Evolutionary conservation across 2,329 filamentous ascomycete species (phyloP), one percentile per base, ranked within the genome.

Genomic region (Colletotrichum coccodes): DNA sequence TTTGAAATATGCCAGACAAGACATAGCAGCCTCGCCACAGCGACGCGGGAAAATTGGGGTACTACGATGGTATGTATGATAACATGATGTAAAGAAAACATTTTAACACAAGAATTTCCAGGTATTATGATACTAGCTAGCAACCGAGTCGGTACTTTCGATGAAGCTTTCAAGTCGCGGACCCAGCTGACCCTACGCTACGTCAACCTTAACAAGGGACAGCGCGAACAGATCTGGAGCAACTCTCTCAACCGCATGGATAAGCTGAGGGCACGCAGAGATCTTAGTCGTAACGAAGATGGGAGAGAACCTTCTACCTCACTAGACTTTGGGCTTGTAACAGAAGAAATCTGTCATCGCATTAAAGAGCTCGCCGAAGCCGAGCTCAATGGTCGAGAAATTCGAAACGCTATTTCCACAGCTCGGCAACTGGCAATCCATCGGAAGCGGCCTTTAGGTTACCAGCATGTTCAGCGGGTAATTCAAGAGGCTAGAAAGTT

Each of bases 71-170:
- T 40, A 40, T 14, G 38, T 40, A 18, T 40, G 3, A 40, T 40
- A 14, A 40, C 38, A 40, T 14, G 38, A 18, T 3, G 6, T 12
- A 6, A 14, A 18, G 14, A 14, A 3, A 12, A 40, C 12, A 7
- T 40, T 5, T 14, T 40, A 18, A 40, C 7, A 40, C 12, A 1
- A 18, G 2, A 18, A 40, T 40, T 40, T 40, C n/a, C n/a, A 3
- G 81, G 81, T 0, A 72, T 81, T 32, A 70, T 82, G 7, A 78
- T 79, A 56, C 75, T 83, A 2, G 83, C 81, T 0, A 83, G 81
- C 4, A 84, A 83, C 68, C 76, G 80, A 5, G 77, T 80, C 9
- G 77, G 79, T 6, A 68, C 72, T 7, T 77, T 83, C 30, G 81
- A 83, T 60, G 78, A 80, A 40, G 80, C 81, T 1, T 80, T 81